Conservation (phyloP, 2,329 filamentous ascomycete species). For the Thelonectria blattea region DNA sequence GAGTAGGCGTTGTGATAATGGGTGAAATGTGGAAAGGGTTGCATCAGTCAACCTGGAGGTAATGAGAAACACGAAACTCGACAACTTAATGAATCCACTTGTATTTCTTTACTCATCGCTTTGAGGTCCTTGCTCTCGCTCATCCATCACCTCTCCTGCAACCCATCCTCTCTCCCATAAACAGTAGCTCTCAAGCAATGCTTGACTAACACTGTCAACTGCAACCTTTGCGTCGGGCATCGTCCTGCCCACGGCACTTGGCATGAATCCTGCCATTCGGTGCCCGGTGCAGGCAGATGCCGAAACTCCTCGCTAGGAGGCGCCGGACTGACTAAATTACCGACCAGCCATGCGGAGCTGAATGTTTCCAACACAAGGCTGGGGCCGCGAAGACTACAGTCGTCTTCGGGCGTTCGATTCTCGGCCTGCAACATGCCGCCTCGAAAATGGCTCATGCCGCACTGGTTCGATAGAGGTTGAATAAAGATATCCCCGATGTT, state of each 20-base stretch:
- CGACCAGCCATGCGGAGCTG: not conserved
- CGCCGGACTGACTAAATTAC: not conserved
- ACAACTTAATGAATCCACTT: not conserved
- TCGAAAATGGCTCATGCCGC: constrained; percentile 6
- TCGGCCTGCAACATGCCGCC: not conserved
- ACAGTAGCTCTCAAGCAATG: not conserved
- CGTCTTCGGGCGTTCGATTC: constrained; percentile 1
- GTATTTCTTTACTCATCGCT: not conserved
- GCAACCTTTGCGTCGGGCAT: constrained; percentile 1
- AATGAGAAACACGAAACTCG: no score
- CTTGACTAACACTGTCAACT: not conserved
- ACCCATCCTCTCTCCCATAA: not conserved
- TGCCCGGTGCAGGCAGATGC: not conserved
- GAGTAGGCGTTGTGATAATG: not conserved
- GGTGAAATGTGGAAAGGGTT: no score
- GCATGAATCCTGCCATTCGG: not conserved
- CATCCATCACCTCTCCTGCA: not conserved
- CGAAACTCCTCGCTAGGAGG: constrained; percentile 1
- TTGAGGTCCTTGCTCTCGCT: not conserved
- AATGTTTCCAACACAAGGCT: constrained; percentile 2
- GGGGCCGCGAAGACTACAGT: constrained; percentile 5
- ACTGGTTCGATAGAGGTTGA: constrained; percentile 17
- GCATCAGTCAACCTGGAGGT: no score
- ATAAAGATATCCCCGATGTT: constrained; percentile 16
- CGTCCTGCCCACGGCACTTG: constrained; percentile 1